Evolutionary conservation across 306 rosid species (phyloP).

Genomic region (Cucumis hystrix): DNA sequence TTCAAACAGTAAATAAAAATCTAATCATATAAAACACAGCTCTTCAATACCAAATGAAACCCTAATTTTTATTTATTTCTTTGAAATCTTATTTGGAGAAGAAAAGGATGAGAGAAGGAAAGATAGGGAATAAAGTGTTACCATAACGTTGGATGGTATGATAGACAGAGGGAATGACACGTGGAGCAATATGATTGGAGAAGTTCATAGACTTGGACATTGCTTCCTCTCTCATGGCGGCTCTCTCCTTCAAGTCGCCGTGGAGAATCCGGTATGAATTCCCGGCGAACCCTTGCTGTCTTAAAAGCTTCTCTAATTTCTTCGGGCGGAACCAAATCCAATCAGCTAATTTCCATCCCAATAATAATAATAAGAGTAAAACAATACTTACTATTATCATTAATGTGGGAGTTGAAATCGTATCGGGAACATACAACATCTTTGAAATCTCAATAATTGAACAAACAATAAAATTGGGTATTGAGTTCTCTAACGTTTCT

Average conservation of each 20-base stretch:
- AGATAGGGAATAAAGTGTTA: background rate
- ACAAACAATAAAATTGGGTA: too few species aligned
- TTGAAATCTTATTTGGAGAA: too few species aligned
- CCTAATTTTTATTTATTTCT: too few species aligned
- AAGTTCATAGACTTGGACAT: slow-evolving; percentile 18
- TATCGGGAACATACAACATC: background rate
- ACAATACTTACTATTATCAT: background rate
- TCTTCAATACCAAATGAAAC: too few species aligned
- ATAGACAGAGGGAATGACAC: background rate
- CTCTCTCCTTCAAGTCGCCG: slow-evolving; percentile 19
- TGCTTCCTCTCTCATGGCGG: background rate
- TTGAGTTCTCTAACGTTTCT: too few species aligned
- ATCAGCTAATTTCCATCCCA: slow-evolving; percentile 10
- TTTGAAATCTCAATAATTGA: too few species aligned
- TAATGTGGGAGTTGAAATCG: background rate
- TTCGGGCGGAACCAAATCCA: slow-evolving; percentile 22
- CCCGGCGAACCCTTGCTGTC: slow-evolving; percentile 22
- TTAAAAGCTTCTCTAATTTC: slow-evolving; percentile 14
- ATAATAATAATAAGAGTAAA: background rate
- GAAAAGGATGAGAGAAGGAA: background rate
- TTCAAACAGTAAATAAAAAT: too few species aligned
- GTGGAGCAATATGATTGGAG: background rate
- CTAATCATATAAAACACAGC: too few species aligned
- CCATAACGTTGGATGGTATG: background rate
- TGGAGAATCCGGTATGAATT: slow-evolving; percentile 13